phyloP scores from a whole-genome alignment of 1,284 basidiomycete genomes.

The Boletellus deceptivus region DNA sequence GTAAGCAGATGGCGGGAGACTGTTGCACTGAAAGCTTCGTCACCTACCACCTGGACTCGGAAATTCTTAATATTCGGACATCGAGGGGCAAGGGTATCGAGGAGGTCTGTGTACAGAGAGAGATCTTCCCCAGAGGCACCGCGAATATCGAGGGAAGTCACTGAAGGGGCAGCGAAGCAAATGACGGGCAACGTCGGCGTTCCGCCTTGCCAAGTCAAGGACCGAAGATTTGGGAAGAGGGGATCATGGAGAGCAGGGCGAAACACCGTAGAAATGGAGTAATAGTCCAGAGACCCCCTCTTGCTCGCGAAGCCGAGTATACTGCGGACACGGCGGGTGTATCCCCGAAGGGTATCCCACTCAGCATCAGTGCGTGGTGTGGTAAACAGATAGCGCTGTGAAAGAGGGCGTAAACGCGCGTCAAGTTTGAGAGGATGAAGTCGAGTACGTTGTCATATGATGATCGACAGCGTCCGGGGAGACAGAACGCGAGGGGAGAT shows the following conservation, averaged over 20 bases:
- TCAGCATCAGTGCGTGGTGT: background rate
- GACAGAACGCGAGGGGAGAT: background rate
- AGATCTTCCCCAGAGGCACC: background rate
- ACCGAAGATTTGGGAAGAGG: slow-evolving; percentile 8
- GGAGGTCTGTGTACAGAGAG: background rate
- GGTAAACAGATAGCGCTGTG: background rate
- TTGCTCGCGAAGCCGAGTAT: background rate
- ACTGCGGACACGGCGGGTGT: slow-evolving; percentile 1
- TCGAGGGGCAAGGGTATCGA: slow-evolving; percentile 1
- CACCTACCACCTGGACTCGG: background rate
- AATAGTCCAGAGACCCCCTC: background rate
- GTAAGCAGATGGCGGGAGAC: background rate
- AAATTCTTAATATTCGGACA: slow-evolving; percentile 5
- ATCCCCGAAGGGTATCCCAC: slow-evolving; percentile 2
- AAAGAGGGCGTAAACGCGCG: background rate
- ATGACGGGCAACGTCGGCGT: background rate
- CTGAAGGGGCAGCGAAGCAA: background rate
- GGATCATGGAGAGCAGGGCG: background rate
- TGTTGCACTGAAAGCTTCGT: background rate
- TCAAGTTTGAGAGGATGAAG: background rate
- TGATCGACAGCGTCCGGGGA: background rate
- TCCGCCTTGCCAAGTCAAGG: slow-evolving; percentile 7
- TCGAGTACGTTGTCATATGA: background rate
- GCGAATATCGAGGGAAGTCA: slow-evolving; percentile 4
- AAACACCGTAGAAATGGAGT: background rate